Percentiles rank a stretch among this genome's conserved stretches.
Conservation (phyloP, 257 asterid genomes). For the Thymus quinquecostatus region DNA sequence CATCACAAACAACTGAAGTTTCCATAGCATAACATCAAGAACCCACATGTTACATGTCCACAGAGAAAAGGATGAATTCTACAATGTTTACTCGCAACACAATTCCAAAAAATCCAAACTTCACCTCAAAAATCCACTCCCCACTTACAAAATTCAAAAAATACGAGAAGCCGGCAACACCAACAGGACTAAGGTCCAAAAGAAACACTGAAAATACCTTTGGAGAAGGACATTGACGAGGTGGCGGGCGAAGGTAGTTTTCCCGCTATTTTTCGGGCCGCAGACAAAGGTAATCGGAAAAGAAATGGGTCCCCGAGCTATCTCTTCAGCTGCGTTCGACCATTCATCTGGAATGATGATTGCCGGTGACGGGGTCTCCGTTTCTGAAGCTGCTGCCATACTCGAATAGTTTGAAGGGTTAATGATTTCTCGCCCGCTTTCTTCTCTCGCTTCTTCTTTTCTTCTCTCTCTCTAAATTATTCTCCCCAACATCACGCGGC, state of each 20-base stretch:
- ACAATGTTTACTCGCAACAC: slow-evolving; percentile 11
- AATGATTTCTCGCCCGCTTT: neutral
- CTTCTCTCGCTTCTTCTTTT: neutral
- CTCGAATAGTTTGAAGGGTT: neutral
- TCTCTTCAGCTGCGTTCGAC: slow-evolving; percentile 63
- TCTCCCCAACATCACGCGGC: neutral
- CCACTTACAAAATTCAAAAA: neutral
- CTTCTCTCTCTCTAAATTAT: neutral
- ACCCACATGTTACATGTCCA: slow-evolving; percentile 9
- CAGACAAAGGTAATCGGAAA: slow-evolving; percentile 65
- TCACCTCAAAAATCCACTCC: neutral
- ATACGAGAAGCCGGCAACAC: neutral
- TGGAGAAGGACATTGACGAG: slow-evolving; percentile 77
- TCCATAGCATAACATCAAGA: neutral
- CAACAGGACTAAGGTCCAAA: neutral
- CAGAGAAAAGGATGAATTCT: slow-evolving; percentile 5
- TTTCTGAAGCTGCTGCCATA: slow-evolving; percentile 46
- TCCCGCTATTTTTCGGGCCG: slow-evolving; percentile 92
- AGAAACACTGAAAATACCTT: slow-evolving; percentile 43
- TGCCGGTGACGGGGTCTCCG: slow-evolving; percentile 43
- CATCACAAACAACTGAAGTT: neutral
- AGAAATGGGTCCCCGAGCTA: slow-evolving; percentile 46
- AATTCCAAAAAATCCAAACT: slow-evolving; percentile 19
- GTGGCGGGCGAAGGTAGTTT: slow-evolving; percentile 84
- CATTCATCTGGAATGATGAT: slow-evolving; percentile 73